Percentiles rank a stretch among this genome's conserved stretches.
Evolutionary conservation across 2,329 filamentous ascomycete genomes (phyloP).

Genomic region (Sporothrix protearum): DNA sequence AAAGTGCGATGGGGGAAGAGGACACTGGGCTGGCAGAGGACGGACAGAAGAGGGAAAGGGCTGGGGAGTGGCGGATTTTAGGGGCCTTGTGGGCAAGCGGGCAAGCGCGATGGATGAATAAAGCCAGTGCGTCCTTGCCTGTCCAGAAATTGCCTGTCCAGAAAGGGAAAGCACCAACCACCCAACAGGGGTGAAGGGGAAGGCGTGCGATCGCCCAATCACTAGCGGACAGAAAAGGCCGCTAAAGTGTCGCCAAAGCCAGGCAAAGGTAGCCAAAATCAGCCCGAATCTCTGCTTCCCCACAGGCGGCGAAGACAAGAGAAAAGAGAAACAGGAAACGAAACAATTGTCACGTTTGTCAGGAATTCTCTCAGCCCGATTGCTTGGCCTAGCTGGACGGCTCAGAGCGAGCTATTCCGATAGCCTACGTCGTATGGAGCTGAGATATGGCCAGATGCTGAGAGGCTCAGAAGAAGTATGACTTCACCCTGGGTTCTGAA

Average conservation of each 20-base stretch:
- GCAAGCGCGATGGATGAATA: slow-evolving; percentile 12
- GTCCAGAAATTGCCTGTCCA: background rate
- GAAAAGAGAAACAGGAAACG: background rate
- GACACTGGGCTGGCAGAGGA: background rate
- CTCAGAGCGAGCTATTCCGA: background rate
- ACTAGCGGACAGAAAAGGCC: background rate
- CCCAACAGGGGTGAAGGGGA: background rate
- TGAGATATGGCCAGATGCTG: background rate
- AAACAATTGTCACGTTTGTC: background rate
- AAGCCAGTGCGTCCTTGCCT: background rate
- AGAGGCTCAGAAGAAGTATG: background rate
- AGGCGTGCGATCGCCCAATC: slow-evolving; percentile 4
- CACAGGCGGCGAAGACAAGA: background rate
- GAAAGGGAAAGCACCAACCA: background rate
- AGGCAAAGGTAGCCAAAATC: background rate
- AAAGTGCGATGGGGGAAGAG: slow-evolving; percentile 3
- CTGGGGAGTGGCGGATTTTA: slow-evolving; percentile 8
- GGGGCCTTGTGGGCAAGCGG: background rate
- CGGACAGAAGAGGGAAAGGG: background rate
- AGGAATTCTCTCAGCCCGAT: background rate
- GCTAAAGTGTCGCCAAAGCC: background rate
- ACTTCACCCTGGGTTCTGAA: background rate
- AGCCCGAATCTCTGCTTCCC: slow-evolving; percentile 1
- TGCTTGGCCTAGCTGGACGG: background rate
- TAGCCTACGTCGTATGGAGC: background rate